Base-by-base conservation (phyloP, 73 alveolate species). In the Paramecium pentaurelia region DNA sequence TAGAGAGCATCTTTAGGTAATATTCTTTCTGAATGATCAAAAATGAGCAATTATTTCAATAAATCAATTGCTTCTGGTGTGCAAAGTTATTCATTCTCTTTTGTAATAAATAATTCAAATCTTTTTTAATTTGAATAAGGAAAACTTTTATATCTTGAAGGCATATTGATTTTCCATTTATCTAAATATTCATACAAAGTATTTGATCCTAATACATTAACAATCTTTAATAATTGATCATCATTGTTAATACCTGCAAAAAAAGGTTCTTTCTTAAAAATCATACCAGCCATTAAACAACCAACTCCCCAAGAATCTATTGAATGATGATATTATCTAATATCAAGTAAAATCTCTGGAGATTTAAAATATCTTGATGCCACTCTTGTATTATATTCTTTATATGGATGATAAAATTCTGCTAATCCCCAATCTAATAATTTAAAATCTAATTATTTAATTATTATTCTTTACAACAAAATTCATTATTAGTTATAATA, bases 21-120 rank as follows among this genome's bases (percentile, higher is more conserved):
- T 27, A 95, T 95, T 86, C 99, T 94, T 22, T 86, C 80, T 22
- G 10, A 54, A 60, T 93, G 96, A 89, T 96, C 98, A 68, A 95
- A 95, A 64, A 30, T 90, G 51, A 97, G 93, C 96, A 97, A 92
- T 92, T 97, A 83, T 37, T 94, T 59, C 12, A 96, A 90, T 70
- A 96, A 86, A 83, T 97, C 99, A 4, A 96, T 83, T 18, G 98
- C 98, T 84, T 96, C 98, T 4, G 88, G 95, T 12, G 94, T 71
- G 9, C 94, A 95, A 27, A 96, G 75, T 27, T 92, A 86, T 91
- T 96, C 93, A 86, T 96, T 95, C 42, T 95, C 93, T 51, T 93
- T 45, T 89, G 88, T 95, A 45, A 96, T 86, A 90, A 95, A 96
- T 40, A 60, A 92, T 86, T 95, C 86, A 95, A 95, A 92, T 28